Conservation (phyloP, 1,284 basidiomycete genomes). For the Microstroma glucosiphilum region DNA sequence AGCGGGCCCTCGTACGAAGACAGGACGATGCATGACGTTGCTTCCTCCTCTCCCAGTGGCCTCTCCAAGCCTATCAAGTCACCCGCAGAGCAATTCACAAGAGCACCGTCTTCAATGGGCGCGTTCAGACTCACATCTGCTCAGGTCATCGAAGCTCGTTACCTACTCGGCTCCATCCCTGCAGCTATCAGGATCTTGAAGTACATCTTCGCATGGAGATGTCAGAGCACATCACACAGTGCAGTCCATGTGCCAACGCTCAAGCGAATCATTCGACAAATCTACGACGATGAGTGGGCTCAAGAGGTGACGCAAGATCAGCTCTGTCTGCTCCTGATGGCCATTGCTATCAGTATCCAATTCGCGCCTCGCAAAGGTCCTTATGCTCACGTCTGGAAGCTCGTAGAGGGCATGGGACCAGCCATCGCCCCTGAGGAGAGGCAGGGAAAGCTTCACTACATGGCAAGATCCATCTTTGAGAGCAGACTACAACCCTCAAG, state of each 20-base stretch:
- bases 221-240: neutral
- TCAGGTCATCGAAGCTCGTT: neutral
- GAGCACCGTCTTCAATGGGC: neutral
- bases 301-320: conserved; percentile 1
- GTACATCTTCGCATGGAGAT: neutral
- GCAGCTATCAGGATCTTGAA: neutral
- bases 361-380: neutral
- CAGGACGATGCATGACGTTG: too few species aligned
- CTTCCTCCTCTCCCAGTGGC: too few species aligned
- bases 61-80: too few species aligned
- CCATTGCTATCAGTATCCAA: conserved; percentile 5
- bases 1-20: too few species aligned
- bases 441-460: neutral
- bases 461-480: neutral
- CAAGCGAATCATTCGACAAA: neutral
- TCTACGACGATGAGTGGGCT: conserved; percentile 5
- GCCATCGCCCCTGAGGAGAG: neutral
- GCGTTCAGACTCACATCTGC: neutral
- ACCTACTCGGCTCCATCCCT: neutral
- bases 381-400: neutral
- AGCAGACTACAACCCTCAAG: neutral
- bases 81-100: neutral
- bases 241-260: conserved; percentile 3
- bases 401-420: neutral
- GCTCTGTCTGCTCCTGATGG: neutral